phyloP scores from a whole-genome alignment of 2,329 filamentous ascomycete species.

The Thelonectria rubi region DNA sequence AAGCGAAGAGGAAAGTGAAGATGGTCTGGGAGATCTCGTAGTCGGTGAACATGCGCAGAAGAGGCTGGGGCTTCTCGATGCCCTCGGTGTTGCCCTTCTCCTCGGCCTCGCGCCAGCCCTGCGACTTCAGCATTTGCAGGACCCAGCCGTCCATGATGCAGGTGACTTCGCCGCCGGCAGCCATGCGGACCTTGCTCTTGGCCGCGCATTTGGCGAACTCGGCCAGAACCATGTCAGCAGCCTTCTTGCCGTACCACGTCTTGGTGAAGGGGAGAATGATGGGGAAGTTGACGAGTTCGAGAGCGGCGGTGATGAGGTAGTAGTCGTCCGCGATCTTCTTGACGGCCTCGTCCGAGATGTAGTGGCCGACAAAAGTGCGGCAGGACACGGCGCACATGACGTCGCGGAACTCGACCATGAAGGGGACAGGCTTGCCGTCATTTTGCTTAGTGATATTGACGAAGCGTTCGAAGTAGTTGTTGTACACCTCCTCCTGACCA shows the following conservation, averaged over 20 bases:
- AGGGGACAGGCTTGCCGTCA: conserved; percentile 78
- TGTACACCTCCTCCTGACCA: conserved; percentile 91
- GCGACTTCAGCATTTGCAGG: conserved; percentile 85
- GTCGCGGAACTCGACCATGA: conserved; percentile 93
- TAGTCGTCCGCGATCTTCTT: conserved; percentile 97
- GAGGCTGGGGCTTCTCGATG: conserved; percentile 80
- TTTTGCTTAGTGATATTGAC: conserved; percentile 77
- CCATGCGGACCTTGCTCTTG: conserved; percentile 93
- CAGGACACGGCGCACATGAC: conserved; percentile 94
- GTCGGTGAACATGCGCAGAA: conserved; percentile 88
- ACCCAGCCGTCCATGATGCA: conserved; percentile 98
- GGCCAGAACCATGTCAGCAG: conserved; percentile 87
- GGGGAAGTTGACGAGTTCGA: conserved; percentile 98
- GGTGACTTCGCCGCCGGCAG: conserved; percentile 82
- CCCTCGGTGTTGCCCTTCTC: conserved; percentile 76
- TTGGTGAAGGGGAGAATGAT: conserved; percentile 95
- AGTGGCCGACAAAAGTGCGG: conserved; percentile 96
- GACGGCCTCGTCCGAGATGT: conserved; percentile 88
- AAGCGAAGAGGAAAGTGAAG: conserved; percentile 97
- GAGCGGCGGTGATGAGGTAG: conserved; percentile 92
- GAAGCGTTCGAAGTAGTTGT: conserved; percentile 84
- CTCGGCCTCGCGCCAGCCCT: conserved; percentile 80
- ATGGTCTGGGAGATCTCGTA: conserved; percentile 92
- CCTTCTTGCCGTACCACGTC: conserved; percentile 97
- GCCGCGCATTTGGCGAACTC: conserved; percentile 93